These are phyloP conservation scores for Cyclostephanos tholiformis DNA, from an alignment of 108 stramenopile species.

Conservation along the genomic window DNA sequence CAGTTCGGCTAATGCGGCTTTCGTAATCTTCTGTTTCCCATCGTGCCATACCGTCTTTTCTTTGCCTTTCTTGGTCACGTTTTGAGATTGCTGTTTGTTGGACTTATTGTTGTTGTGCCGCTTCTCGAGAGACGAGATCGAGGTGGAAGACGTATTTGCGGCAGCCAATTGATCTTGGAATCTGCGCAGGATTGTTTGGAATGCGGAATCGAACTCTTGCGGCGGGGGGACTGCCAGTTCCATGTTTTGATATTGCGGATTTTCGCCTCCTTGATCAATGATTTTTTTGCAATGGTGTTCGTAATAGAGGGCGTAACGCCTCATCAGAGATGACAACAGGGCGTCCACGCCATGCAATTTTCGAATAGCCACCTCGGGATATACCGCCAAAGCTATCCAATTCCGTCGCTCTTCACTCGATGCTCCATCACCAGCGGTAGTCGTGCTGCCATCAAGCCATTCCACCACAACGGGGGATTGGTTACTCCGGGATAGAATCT, in stretches of 20 bases:
- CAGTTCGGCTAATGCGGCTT: conserved; percentile 70
- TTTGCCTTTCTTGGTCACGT: conserved; percentile 57
- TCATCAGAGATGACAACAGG: conserved; percentile 24
- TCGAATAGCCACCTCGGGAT: conserved; percentile 43
- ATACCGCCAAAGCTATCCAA: conserved; percentile 42
- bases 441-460: conserved; percentile 28
- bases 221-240: conserved; percentile 31
- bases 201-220: conserved; percentile 41
- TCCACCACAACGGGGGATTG: conserved; percentile 25
- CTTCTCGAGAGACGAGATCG: conserved; percentile 17
- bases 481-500: conserved; percentile 22
- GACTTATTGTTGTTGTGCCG: conserved; percentile 23
- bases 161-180: conserved; percentile 42
- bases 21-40: conserved; percentile 79
- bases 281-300: conserved; percentile 34
- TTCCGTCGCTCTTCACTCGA: conserved; percentile 9
- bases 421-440: conserved; percentile 1
- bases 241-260: conserved; percentile 2
- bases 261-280: background rate
- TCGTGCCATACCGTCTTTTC: conserved; percentile 84
- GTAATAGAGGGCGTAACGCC: conserved; percentile 30
- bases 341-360: conserved; percentile 37
- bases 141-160: conserved; percentile 10
- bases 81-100: conserved; percentile 21
- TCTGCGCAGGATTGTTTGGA: conserved; percentile 38